phyloP scores from a whole-genome alignment of 495 filamentous ascomycete genomes.

The Zalerion maritima region DNA sequence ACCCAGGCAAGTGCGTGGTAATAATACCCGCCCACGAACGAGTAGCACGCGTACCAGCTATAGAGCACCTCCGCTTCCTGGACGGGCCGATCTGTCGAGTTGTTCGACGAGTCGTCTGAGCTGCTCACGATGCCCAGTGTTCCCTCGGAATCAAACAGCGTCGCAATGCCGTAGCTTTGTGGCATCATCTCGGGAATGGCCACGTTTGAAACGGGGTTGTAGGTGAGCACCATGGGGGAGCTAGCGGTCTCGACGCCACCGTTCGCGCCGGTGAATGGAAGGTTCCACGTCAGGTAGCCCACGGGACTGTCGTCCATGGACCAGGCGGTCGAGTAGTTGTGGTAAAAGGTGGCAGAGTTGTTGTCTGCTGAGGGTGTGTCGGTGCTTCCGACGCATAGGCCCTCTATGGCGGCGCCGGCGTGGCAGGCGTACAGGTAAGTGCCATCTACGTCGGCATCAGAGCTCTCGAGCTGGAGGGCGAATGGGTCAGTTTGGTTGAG shows the following conservation, averaged over 20 bases:
- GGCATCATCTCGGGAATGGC: slow-evolving; percentile 31
- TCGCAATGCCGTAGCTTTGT: slow-evolving; percentile 12
- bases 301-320: slow-evolving; percentile 6
- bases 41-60: slow-evolving; percentile 39
- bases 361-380: slow-evolving; percentile 4
- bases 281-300: slow-evolving; percentile 28
- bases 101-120: slow-evolving; percentile 26
- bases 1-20: slow-evolving; percentile 39
- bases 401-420: slow-evolving; percentile 39
- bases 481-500: slow-evolving; percentile 26
- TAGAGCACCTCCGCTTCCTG: slow-evolving; percentile 10
- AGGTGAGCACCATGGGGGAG: slow-evolving; percentile 24
- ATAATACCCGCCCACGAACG: slow-evolving; percentile 32
- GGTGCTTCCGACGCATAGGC: slow-evolving; percentile 28
- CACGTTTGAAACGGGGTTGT: slow-evolving; percentile 33
- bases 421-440: slow-evolving; percentile 35
- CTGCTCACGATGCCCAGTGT: slow-evolving; percentile 29
- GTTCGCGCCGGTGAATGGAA: slow-evolving; percentile 12
- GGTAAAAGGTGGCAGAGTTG: slow-evolving; percentile 14
- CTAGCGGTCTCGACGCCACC: slow-evolving; percentile 18
- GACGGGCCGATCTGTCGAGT: slow-evolving; percentile 7
- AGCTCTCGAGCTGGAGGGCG: slow-evolving; percentile 23
- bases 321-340: slow-evolving; percentile 21
- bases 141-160: slow-evolving; percentile 25
- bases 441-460: no score